phyloP scores from a whole-genome alignment of 2,329 filamentous ascomycete species.

The Trichophyton verrucosum region DNA sequence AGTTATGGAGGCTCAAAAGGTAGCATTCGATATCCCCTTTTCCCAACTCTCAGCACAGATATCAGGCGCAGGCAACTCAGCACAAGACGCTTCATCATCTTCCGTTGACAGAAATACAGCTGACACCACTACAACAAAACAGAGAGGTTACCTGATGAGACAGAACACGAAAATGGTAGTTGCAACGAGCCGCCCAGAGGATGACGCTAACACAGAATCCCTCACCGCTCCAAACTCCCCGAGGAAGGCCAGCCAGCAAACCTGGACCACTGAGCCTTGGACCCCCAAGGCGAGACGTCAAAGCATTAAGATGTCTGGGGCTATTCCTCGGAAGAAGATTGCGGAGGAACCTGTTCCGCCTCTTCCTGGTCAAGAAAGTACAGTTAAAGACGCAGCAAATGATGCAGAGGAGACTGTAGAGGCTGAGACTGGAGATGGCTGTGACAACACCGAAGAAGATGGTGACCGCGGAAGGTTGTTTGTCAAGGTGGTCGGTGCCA shows the following conservation, averaged over 20 bases:
- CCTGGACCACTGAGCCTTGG: conserved; percentile 96
- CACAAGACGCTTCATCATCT: not conserved
- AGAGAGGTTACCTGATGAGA: conserved; percentile 97
- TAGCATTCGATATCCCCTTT: conserved; percentile 46
- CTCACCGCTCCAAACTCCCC: conserved; percentile 43
- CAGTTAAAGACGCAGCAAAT: conserved; percentile 50
- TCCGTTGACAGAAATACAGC: conserved; percentile 31
- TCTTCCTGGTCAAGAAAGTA: conserved; percentile 76
- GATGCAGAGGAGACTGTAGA: conserved; percentile 54
- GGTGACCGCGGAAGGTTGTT: conserved; percentile 84
- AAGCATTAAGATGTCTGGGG: conserved; percentile 46
- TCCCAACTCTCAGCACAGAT: conserved; percentile 19
- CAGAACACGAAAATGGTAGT: conserved; percentile 96
- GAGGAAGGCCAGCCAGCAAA: conserved; percentile 70
- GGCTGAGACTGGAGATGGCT: conserved; percentile 29
- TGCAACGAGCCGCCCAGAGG: conserved; percentile 63
- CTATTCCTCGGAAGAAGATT: conserved; percentile 47
- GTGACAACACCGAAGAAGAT: conserved; percentile 54
- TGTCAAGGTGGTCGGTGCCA: conserved; percentile 97
- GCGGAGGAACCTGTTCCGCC: conserved; percentile 60
- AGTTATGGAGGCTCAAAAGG: conserved; percentile 95
- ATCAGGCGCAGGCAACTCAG: conserved; percentile 17
- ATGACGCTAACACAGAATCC: conserved; percentile 24
- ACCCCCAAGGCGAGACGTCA: conserved; percentile 64
- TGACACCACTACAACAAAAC: conserved; percentile 52